These are phyloP conservation scores for Exophiala sideris DNA, from an alignment of 2,329 filamentous ascomycete genomes.

Conservation along the genomic window DNA sequence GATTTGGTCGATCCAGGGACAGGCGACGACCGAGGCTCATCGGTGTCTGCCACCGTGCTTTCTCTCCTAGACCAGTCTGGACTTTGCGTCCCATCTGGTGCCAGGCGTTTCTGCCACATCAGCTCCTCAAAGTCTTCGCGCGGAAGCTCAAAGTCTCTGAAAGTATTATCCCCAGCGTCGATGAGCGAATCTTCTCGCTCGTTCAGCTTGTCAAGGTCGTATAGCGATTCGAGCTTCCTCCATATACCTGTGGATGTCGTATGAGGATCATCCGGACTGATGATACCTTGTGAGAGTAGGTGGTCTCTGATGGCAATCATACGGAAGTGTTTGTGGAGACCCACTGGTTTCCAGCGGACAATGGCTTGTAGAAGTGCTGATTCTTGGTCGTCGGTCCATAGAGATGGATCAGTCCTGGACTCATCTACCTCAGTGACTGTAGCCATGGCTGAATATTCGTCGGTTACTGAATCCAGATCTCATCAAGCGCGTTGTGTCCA, in stretches of 20 bases:
- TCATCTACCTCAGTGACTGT: background rate
- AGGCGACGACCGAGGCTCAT: conserved; percentile 36
- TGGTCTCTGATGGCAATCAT: conserved; percentile 83
- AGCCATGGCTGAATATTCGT: too few relatives aligned
- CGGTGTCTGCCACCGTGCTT: conserved; percentile 47
- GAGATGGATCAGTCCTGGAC: conserved; percentile 28
- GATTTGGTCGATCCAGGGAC: conserved; percentile 4
- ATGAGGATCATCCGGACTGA: conserved; percentile 66
- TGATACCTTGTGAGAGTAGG: conserved; percentile 74
- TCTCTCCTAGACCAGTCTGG: conserved; percentile 36
- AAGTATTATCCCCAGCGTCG: conserved; percentile 53
- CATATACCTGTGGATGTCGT: conserved; percentile 74
- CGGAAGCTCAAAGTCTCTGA: conserved; percentile 65
- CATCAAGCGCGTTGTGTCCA: too few relatives aligned
- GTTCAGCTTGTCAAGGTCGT: conserved; percentile 81
- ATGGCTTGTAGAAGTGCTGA: conserved; percentile 89
- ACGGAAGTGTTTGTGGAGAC: conserved; percentile 90
- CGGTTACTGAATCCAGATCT: too few relatives aligned
- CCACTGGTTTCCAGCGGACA: conserved; percentile 94
- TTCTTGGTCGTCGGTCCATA: conserved; percentile 95
- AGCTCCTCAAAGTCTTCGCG: conserved; percentile 45
- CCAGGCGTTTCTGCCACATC: conserved; percentile 48
- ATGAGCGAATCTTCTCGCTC: conserved; percentile 67
- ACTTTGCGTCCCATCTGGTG: conserved; percentile 29
- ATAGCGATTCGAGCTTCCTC: conserved; percentile 78